These are phyloP conservation scores for Coccomyxa subellipsoidea DNA, from an alignment of 163 green algal genomes.

Conservation along the genomic window DNA sequence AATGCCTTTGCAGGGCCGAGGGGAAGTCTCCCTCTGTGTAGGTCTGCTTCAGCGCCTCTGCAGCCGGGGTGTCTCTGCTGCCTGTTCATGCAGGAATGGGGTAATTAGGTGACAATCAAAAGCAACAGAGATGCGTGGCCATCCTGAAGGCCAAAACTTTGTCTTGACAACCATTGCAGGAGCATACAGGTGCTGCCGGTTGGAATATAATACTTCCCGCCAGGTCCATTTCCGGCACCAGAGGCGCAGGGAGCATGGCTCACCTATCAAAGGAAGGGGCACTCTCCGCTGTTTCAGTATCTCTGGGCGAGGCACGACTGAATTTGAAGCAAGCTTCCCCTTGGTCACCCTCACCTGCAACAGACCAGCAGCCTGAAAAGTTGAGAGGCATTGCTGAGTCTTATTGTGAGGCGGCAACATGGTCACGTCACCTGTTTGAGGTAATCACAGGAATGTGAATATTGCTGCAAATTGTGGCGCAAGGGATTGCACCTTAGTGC, in stretches of 20 bases:
- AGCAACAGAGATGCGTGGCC: not conserved
- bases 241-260: not conserved
- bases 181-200: too few species aligned
- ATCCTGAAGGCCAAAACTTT: too few species aligned
- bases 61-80: not conserved
- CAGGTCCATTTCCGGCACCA: too few species aligned
- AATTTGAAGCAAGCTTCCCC: slow-evolving; percentile 28
- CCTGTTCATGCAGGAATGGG: not conserved
- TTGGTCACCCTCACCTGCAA: slow-evolving; percentile 29
- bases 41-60: not conserved
- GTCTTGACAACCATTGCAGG: too few species aligned
- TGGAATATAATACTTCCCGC: too few species aligned
- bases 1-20: not conserved
- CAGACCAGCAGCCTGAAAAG: too few species aligned
- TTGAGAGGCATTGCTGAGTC: too few species aligned
- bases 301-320: slow-evolving; percentile 36
- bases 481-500: slow-evolving; percentile 34
- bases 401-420: too few species aligned
- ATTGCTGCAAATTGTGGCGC: not conserved
- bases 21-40: not conserved
- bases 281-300: slow-evolving; percentile 32
- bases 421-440: too few species aligned
- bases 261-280: slow-evolving; percentile 13
- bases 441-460: too few species aligned
- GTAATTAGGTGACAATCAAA: not conserved